phyloP scores from a whole-genome alignment of 2,329 filamentous ascomycete genomes.

The Hypoxylon sp. region DNA sequence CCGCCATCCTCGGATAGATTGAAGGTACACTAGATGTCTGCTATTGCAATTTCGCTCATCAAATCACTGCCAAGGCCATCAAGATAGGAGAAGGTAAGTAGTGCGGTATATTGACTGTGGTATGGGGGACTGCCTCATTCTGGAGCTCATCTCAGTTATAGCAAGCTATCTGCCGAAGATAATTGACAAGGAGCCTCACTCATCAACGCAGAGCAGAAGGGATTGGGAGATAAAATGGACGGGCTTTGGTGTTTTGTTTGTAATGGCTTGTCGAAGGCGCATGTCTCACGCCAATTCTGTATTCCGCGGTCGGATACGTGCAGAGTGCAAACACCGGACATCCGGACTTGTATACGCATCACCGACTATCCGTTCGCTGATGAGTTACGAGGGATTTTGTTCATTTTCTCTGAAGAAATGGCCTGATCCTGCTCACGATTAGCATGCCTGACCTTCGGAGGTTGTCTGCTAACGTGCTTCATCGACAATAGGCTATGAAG shows the following conservation, averaged over 20 bases:
- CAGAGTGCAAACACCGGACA: neutral
- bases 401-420: neutral
- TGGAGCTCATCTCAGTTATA: neutral
- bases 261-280: neutral
- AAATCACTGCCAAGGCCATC: neutral
- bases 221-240: neutral
- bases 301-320: neutral
- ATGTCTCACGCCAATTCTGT: neutral
- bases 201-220: neutral
- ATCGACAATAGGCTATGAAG: neutral
- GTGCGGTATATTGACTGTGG: neutral
- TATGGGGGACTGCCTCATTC: neutral
- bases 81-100: neutral
- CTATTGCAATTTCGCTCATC: neutral
- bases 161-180: neutral
- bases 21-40: neutral
- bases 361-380: neutral
- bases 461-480: neutral
- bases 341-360: neutral
- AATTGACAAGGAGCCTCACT: neutral
- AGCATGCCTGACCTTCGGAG: neutral
- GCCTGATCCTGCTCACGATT: neutral
- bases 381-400: neutral
- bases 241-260: neutral
- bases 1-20: neutral